Base-by-base conservation (phyloP, 2,329 filamentous ascomycete species). In the Talaromyces atroroseus region DNA sequence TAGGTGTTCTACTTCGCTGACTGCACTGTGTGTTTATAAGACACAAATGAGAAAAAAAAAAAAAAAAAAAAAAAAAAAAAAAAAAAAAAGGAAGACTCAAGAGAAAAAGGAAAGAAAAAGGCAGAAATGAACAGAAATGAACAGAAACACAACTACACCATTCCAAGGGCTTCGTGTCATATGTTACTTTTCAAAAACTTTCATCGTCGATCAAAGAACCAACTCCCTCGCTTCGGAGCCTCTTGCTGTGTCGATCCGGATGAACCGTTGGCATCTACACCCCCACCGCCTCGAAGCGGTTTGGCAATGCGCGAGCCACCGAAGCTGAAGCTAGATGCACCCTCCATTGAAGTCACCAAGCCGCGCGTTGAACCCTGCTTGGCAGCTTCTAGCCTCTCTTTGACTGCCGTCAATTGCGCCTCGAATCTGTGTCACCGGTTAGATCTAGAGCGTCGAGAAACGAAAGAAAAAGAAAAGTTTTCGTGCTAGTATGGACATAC, bases 321-420 rank as follows among this genome's bases (percentile, higher is more conserved):
- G 62, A 85, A 95, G 74, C 82, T 90, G 72, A 95, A 92, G 66
- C 84, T 84, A 50, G 81, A 83, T 66, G 83, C 84, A 54, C 82
- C 82, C 59, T 80, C 74, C 55, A 81, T 79, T 7, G 83, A 79
- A 49, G 85, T 82, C 63, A 84, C 83, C 55, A 96, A 83, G 54
- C 90, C 91, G 62, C 91, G 87, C 11, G 92, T 96, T 62, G 89
- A 94, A 66, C 92, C 90, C 49, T 87, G 84, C 76, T 97, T 99
- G 71, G 92, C 94, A 52, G 90, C 89, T 76, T 99, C 94, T 63
- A 99, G 87, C 61, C 94, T 89, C 73, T 99, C 94, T 80, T 97
- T 99, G 76, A 99, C 94, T 52, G 92, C 91, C 45, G 91, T 89
- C 71, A 99, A 89, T 77, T 99, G 94, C 38, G 90, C 87, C 79